Conservation (phyloP, 192 early-diverging fungal genomes). For the Coemansia sp. region DNA sequence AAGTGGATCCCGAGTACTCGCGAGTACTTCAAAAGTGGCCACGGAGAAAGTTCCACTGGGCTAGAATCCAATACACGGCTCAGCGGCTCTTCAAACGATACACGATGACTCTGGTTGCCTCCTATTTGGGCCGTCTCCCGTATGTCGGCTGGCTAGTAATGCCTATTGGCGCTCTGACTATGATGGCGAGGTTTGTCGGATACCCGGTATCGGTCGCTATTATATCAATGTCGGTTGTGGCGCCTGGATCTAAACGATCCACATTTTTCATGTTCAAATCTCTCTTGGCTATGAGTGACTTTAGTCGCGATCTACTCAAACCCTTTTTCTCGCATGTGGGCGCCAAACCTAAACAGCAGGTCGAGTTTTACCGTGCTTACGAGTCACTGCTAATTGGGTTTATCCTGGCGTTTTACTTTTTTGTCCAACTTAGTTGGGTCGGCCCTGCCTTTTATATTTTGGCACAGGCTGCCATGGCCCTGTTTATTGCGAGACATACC, state of each 20-base stretch:
- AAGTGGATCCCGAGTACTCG: slow-evolving; percentile 44
- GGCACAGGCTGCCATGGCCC: slow-evolving; percentile 47
- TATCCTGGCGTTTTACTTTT: slow-evolving; percentile 47
- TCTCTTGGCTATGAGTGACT: slow-evolving; percentile 48
- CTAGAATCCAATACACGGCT: slow-evolving; percentile 37
- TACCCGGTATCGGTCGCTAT: slow-evolving; percentile 36
- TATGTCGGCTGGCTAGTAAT: slow-evolving; percentile 49
- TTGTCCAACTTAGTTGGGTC: slow-evolving; percentile 52
- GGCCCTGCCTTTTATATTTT: slow-evolving; percentile 50
- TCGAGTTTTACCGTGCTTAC: slow-evolving; percentile 34
- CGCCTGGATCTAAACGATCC: slow-evolving; percentile 29
- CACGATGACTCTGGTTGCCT: slow-evolving; percentile 39
- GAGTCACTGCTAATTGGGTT: slow-evolving; percentile 48
- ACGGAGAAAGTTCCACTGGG: slow-evolving; percentile 38
- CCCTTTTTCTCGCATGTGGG: slow-evolving; percentile 49
- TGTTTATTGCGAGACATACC: slow-evolving; percentile 39
- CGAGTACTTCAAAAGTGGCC: slow-evolving; percentile 36
- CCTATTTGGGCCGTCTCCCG: slow-evolving; percentile 26
- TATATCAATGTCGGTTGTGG: slow-evolving; percentile 20
- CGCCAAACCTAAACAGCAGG: slow-evolving; percentile 46
- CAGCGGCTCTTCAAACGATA: slow-evolving; percentile 41
- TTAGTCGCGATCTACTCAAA: slow-evolving; percentile 46
- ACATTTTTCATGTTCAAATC: slow-evolving; percentile 51
- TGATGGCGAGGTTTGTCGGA: slow-evolving; percentile 51
- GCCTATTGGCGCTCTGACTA: slow-evolving; percentile 32